Conservation (phyloP, 1,139 yeast species). For the Pneumocystis murina region DNA sequence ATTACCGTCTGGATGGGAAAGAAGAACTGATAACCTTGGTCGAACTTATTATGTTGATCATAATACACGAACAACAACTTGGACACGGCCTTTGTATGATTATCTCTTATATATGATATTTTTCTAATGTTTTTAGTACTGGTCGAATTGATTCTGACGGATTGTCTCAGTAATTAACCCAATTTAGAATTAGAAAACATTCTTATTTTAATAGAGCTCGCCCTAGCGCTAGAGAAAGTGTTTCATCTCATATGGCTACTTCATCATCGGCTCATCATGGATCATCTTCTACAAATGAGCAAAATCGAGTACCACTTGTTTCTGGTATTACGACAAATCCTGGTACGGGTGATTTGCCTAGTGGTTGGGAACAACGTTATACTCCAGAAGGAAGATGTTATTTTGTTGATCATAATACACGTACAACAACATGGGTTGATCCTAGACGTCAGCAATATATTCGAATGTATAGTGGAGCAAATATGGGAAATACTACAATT, state of each 20-base stretch:
- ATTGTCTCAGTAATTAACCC: constrained; percentile 23
- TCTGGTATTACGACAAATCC: constrained; percentile 78
- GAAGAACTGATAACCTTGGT: constrained; percentile 93
- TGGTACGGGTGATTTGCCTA: constrained; percentile 90
- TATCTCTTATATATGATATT: neutral
- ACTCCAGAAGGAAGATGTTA: constrained; percentile 97
- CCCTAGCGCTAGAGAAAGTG: constrained; percentile 43
- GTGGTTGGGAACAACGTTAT: constrained; percentile 98
- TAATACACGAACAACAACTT: constrained; percentile 90
- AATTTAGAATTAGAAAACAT: constrained; percentile 75
- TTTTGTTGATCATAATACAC: constrained; percentile 93
- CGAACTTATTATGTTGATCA: constrained; percentile 97
- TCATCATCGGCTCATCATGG: constrained; percentile 14
- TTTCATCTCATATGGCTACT: constrained; percentile 23
- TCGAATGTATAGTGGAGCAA: constrained; percentile 59
- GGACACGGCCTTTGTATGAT: constrained; percentile 66
- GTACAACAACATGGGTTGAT: constrained; percentile 99
- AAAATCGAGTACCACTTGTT: constrained; percentile 27
- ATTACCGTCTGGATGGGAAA: constrained; percentile 97
- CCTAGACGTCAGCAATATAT: constrained; percentile 98
- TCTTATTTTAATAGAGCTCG: constrained; percentile 82
- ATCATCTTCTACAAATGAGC: constrained; percentile 28
- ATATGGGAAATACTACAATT: constrained; percentile 47
- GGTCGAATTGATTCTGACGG: constrained; percentile 18
- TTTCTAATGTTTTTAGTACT: constrained; percentile 35